Evolutionary conservation across 106 monocot species (phyloP), one percentile per base, ranked within the genome.

Genomic region (Narthecium ossifragum): DNA sequence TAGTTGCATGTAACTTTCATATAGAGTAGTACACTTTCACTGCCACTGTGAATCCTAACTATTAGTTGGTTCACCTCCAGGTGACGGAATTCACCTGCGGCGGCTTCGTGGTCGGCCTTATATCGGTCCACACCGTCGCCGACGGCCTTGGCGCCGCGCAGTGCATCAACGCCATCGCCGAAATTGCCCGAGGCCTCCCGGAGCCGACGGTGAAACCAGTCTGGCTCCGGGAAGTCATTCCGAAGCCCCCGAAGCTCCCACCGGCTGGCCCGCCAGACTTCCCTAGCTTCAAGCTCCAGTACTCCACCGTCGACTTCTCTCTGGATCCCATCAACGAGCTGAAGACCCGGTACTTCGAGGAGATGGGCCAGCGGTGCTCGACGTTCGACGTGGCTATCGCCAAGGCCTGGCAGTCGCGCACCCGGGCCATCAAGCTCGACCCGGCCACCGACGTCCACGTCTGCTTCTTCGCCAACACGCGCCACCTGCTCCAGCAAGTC

Each of bases 381-480:
- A 43, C 77, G 25, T 83, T 83, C 48, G 82, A 83, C 46, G 59
- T 65, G 24, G 31, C 65, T 31, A 34, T 70, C 0, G 82, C 82
- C 45, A 66, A 46, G 56, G 45, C 47, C 0, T 83, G 82, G 82
- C 82, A 78, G 21, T 64, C 73, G 7, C 73, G 78, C 5, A 62
- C 65, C 14, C 64, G 73, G 0, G 72, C 77, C 0, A 51, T 77
- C 31, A 39, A 50, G 5, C 10, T 59, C 33, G 65, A 46, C 13
- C 49, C 28, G 1, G 20, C 51, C 13, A 53, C 26, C n/a, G 46
- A 23, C 25, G 73, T 78, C 18, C 55, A 58, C 58, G 28, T 78
- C 10, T 73, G 70, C 61, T 83, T 83, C 82, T 73, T 73, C 14
- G 78, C 78, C 7, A 83, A 59, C 73, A 59, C 73, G 0, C 69